Evolutionary conservation across 1,284 basidiomycete species (phyloP), one percentile per base, ranked within the genome.

Genomic region (Malassezia psittaci): DNA sequence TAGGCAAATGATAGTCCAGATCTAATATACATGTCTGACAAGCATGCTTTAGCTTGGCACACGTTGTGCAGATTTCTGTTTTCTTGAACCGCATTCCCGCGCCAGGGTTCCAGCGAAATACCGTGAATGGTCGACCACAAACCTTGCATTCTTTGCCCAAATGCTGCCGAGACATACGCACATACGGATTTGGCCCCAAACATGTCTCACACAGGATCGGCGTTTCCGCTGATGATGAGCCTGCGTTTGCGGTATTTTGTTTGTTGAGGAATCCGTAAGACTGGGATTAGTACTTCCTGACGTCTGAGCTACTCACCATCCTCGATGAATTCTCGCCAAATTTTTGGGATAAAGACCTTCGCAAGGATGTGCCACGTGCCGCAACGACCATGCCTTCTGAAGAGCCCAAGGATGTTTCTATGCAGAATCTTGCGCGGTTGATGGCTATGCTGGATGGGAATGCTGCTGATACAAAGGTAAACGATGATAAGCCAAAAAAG

Each of bases 51-150:
- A 96, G 86, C 79, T 96, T 98, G 37, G 93, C 88, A 69, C 94
- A 98, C 0, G 94, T 96, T 75, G 94, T 90, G 77, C 94, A 99
- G 63, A 98, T 85, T 61, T 96, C 93, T 5, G 94, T 99, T 66
- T 90, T 88, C 79, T 98, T 98, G 83, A 85, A 94, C 39, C 94
- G 84, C 74, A 85, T 86, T 40, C 90, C 93, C 13, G 76, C 71
- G 48, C 94, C 94, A 1, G 94, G 91, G 69, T 96, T 93, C 94
- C 94, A 98, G 44, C 90, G 85, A 77, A 98, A 99, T 64, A 96
- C 87, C 51, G 91, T 96, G 78, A 94, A 96, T 6, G 90, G 77
- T 60, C 52, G 74, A 86, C 42, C 91, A 83, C 94, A 99, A 59
- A 94, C 88, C 55, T 67, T 89, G 77, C 94, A 98, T 50, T 90